Conservation (phyloP, 129 eudicot species). For the Rutidosis leptorrhynchoides region DNA sequence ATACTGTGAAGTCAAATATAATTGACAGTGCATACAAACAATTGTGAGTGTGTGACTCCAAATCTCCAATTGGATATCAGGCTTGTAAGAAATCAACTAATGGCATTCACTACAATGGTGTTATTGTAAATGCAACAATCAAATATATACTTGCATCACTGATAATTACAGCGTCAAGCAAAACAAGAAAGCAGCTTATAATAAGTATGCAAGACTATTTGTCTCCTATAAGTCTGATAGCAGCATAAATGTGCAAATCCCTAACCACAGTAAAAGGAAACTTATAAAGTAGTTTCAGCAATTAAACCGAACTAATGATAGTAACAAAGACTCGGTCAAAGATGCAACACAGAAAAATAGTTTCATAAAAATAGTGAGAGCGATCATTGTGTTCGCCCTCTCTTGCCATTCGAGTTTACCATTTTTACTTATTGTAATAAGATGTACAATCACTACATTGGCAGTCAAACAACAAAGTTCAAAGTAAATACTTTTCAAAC, state of each 20-base stretch:
- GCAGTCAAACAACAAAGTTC: background rate
- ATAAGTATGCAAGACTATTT: slow-evolving; percentile 1
- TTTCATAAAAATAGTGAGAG: background rate
- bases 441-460: no score
- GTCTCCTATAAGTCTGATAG: background rate
- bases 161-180: slow-evolving; percentile 9
- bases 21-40: background rate
- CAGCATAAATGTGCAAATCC: background rate
- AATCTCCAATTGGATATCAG: background rate
- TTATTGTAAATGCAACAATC: background rate
- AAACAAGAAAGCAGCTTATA: background rate
- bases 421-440: no score
- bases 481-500: slow-evolving; percentile 1
- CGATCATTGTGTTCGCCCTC: background rate
- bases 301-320: background rate
- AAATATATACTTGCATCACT: background rate
- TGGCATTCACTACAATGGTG: background rate
- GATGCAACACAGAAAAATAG: background rate
- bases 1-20: background rate
- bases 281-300: background rate
- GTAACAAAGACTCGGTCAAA: background rate
- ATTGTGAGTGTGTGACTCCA: background rate
- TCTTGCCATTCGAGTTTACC: background rate
- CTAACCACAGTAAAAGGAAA: background rate
- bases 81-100: background rate